Percentiles rank a stretch among this genome's conserved stretches.
Conservation (phyloP, 225 moss, liverwort and hornwort species). For the Anthoceros angustus region DNA sequence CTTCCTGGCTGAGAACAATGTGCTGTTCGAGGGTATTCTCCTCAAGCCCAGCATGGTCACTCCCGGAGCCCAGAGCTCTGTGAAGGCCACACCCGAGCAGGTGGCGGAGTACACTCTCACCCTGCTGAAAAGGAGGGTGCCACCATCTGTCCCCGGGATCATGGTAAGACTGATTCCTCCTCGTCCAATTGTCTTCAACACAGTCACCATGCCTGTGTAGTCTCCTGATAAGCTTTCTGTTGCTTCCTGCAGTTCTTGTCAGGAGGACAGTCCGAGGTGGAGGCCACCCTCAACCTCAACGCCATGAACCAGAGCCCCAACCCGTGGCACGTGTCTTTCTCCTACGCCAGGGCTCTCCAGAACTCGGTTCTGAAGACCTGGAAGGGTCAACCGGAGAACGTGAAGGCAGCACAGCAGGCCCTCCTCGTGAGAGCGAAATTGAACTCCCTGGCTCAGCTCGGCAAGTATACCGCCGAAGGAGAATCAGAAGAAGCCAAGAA, state of each 20-base stretch:
- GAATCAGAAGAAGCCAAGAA: slow-evolving; percentile 28
- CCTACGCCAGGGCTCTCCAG: slow-evolving; percentile 27
- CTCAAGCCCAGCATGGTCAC: slow-evolving; percentile 24
- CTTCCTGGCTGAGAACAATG: slow-evolving; percentile 19
- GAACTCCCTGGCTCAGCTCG: slow-evolving; percentile 27
- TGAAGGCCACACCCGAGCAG: slow-evolving; percentile 18
- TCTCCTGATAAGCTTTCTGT: background rate
- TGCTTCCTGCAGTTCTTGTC: slow-evolving; percentile 21
- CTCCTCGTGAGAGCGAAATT: slow-evolving; percentile 23
- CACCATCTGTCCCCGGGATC: slow-evolving; percentile 28
- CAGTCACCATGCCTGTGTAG: background rate
- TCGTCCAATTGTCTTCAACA: background rate
- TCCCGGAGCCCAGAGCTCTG: slow-evolving; percentile 15
- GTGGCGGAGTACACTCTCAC: slow-evolving; percentile 23
- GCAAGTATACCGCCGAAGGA: slow-evolving; percentile 24
- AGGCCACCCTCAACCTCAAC: slow-evolving; percentile 28
- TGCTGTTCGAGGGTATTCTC: slow-evolving; percentile 18
- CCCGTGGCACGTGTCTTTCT: slow-evolving; percentile 35
- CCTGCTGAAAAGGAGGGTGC: slow-evolving; percentile 28
- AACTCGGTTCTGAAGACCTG: slow-evolving; percentile 29
- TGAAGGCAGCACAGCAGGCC: slow-evolving; percentile 25
- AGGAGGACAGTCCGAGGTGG: slow-evolving; percentile 28
- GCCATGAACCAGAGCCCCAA: slow-evolving; percentile 33
- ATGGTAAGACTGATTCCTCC: slow-evolving; percentile 10
- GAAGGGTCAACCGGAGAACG: slow-evolving; percentile 28